Evolutionary conservation across 2,329 filamentous ascomycete species (phyloP).

Genomic region (Pyricularia grisea): DNA sequence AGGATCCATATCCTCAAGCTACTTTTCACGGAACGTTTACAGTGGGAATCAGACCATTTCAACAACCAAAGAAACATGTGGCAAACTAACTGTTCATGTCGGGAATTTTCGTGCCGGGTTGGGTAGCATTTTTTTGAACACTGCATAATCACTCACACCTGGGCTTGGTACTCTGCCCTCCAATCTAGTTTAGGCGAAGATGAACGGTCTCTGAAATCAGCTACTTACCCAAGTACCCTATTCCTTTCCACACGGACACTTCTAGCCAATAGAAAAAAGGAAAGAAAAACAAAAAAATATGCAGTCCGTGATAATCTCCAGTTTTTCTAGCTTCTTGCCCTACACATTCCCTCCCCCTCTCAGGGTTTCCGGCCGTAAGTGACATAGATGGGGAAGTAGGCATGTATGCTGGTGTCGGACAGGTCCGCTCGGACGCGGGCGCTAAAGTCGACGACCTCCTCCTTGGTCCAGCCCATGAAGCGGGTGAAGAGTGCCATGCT

Average conservation of each 20-base stretch:
- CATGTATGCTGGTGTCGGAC: slow-evolving; percentile 16
- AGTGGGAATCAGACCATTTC: not conserved
- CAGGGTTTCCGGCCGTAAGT: slow-evolving; percentile 18
- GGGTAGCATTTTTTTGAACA: not conserved
- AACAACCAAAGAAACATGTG: not conserved
- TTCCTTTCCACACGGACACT: too few relatives aligned
- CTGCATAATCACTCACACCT: not conserved
- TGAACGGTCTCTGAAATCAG: too few relatives aligned
- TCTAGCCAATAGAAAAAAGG: not conserved
- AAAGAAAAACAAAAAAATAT: too few relatives aligned
- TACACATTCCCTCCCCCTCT: not conserved
- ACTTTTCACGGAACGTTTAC: not conserved
- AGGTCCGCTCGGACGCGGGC: slow-evolving; percentile 16
- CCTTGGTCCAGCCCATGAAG: slow-evolving; percentile 23
- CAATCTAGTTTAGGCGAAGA: too few relatives aligned
- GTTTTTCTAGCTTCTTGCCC: not conserved
- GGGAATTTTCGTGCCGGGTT: not conserved
- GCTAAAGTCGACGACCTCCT: slow-evolving; percentile 18
- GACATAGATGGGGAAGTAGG: slow-evolving; percentile 19
- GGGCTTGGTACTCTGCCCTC: too few relatives aligned
- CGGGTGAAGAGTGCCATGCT: slow-evolving; percentile 26
- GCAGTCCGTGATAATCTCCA: not conserved
- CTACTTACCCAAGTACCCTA: too few relatives aligned
- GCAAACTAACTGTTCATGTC: not conserved
- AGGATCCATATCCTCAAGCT: not conserved